Evolutionary conservation across 2,329 filamentous ascomycete species (phyloP), one percentile per base, ranked within the genome.

Genomic region (Fusarium sp.): DNA sequence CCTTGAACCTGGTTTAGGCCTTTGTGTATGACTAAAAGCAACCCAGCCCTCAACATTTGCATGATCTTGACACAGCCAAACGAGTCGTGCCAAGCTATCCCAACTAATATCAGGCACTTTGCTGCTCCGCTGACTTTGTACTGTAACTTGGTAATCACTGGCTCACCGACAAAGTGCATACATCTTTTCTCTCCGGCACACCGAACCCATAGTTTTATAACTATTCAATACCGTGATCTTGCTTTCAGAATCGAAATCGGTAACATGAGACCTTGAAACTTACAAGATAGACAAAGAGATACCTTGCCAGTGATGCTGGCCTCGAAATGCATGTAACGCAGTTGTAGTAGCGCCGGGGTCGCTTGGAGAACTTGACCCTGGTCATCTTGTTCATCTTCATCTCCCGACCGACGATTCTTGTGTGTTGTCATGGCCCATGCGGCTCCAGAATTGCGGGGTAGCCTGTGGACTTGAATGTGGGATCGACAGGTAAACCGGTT

Each of bases 21-120:
- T 60, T 36, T 31, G 40, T 22, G 40, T 46, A 70, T 73, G 71
- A 74, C 71, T 72, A 74, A 74, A 38, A 68, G 39, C 42, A 46
- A 56, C 43, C 38, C 51, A 57, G 39, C 42, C 56, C 49, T 52
- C 40, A 53, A 43, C 39, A 66, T 72, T 71, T 74, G 72, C 72
- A 74, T 74, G 72, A 74, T 68, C 62, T 70, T 74, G 72, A 73
- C 72, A 72, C 71, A 74, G 63, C 59, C 50, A 56, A 65, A 66
- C 60, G 67, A 72, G 48, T 39, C 50, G 45, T 61, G 63, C 58
- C 68, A 66, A 70, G 62, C 56, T 43, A 38, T 55, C 22, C 39
- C 38, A 67, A 67, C 48, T 52, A 58, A 53, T 34, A 70, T 69
- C 67, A 69, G 56, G 67, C 67, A 69, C 34, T 63, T 66, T 68